Conservation (phyloP, 441 rosid genomes). For the Breynia disticha region DNA sequence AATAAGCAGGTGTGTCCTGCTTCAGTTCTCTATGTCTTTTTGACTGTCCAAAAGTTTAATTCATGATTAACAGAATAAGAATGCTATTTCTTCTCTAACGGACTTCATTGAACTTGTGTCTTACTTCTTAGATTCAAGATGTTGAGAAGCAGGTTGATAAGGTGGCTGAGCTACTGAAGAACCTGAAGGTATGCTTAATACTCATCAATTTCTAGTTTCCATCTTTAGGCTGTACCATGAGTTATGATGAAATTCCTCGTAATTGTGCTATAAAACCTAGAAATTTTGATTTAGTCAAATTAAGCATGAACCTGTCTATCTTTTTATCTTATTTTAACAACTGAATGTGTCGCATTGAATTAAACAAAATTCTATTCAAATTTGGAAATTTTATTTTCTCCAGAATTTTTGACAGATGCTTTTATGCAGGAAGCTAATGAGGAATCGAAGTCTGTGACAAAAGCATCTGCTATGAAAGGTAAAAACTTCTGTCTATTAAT, state of each 20-base stretch:
- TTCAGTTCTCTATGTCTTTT: not conserved
- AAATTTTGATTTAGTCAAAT: too few relatives aligned
- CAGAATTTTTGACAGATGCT: too few relatives aligned
- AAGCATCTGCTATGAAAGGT: constrained; percentile 96
- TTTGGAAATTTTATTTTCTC: constrained; percentile 1
- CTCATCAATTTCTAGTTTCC: constrained; percentile 4
- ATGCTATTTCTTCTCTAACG: constrained; percentile 4
- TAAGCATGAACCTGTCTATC: too few relatives aligned
- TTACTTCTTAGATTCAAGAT: constrained; percentile 43
- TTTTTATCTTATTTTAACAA: too few relatives aligned
- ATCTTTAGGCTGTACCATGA: constrained; percentile 1
- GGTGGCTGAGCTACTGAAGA: constrained; percentile 42
- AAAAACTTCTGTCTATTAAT: not conserved
- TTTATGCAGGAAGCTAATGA: constrained; percentile 73
- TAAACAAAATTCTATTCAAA: not conserved
- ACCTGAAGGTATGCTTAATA: constrained; percentile 41
- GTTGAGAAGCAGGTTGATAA: constrained; percentile 50
- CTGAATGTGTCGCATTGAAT: not conserved
- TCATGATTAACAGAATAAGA: not conserved
- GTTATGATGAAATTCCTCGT: not conserved
- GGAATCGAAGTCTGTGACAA: constrained; percentile 87
- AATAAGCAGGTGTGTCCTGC: constrained; percentile 38
- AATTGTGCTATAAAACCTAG: too few relatives aligned
- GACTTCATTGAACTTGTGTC: constrained; percentile 7
- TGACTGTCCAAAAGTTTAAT: not conserved